Conservation (phyloP, 2,329 filamentous ascomycete species). For the Colletotrichum horii region DNA sequence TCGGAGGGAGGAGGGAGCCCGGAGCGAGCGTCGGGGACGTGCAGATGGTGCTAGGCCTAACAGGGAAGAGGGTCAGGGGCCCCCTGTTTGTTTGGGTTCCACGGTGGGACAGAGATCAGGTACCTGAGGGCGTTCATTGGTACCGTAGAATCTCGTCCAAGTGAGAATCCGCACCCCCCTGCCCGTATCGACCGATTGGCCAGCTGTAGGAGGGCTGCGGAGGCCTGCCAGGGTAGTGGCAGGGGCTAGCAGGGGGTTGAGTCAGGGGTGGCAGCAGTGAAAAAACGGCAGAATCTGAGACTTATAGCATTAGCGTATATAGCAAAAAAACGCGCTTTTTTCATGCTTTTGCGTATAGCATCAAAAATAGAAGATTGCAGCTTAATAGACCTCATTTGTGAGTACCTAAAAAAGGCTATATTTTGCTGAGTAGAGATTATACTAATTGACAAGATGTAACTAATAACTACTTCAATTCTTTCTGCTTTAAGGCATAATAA, state of each 20-base stretch:
- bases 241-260: too few relatives aligned
- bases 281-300: too few relatives aligned
- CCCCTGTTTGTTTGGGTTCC: neutral
- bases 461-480: neutral
- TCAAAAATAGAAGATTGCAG: neutral
- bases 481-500: neutral
- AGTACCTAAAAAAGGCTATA: neutral
- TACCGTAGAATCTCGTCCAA: too few relatives aligned
- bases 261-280: too few relatives aligned
- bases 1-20: neutral
- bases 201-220: too few relatives aligned
- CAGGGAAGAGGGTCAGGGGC: neutral
- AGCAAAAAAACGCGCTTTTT: neutral
- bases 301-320: too few relatives aligned
- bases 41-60: neutral
- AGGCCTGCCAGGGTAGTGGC: neutral
- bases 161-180: neutral
- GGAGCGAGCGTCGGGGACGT: neutral
- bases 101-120: neutral
- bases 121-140: conserved; percentile 10
- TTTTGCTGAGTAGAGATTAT: neutral
- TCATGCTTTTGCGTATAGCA: neutral
- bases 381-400: neutral
- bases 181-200: neutral
- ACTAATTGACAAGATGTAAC: neutral